Conservation (phyloP, 257 asterid species). For the Marsdenia floribunda region DNA sequence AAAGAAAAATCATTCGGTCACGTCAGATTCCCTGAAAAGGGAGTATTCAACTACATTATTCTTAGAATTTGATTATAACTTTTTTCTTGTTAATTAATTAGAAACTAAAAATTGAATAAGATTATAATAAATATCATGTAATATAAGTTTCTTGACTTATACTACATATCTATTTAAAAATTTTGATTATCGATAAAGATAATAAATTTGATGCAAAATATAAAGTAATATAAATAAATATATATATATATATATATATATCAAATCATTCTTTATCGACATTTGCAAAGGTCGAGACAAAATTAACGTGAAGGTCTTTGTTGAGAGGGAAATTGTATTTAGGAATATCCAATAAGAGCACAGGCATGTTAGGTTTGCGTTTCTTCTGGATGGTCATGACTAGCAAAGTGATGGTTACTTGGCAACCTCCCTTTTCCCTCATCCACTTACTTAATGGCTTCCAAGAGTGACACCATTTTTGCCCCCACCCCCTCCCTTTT, state of each 20-base stretch:
- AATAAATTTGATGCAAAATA: too few species aligned
- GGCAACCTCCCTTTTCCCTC: conserved; percentile 29
- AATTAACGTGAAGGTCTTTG: conserved; percentile 32
- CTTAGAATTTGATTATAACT: too few species aligned
- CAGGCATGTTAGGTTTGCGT: conserved; percentile 32
- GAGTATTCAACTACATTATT: too few species aligned
- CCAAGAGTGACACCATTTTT: background rate
- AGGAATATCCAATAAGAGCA: conserved; percentile 13
- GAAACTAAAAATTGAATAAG: too few species aligned
- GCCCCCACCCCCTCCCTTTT: too few species aligned
- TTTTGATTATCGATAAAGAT: too few species aligned
- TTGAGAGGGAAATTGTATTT: conserved; percentile 5
- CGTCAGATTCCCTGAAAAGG: too few species aligned
- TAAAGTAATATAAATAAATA: too few species aligned
- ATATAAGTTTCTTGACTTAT: background rate
- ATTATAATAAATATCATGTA: too few species aligned
- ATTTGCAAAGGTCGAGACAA: conserved; percentile 26
- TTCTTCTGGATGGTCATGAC: conserved; percentile 15
- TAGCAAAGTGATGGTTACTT: conserved; percentile 26
- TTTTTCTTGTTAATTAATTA: too few species aligned
- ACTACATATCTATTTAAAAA: too few species aligned
- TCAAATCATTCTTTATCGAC: conserved; percentile 16
- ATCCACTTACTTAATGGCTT: conserved; percentile 20
- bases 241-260: background rate
- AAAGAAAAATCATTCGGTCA: too few species aligned